Evolutionary conservation across 176 grass and related monocot species (phyloP).

Genomic region (Echinochloa phyllopogon): DNA sequence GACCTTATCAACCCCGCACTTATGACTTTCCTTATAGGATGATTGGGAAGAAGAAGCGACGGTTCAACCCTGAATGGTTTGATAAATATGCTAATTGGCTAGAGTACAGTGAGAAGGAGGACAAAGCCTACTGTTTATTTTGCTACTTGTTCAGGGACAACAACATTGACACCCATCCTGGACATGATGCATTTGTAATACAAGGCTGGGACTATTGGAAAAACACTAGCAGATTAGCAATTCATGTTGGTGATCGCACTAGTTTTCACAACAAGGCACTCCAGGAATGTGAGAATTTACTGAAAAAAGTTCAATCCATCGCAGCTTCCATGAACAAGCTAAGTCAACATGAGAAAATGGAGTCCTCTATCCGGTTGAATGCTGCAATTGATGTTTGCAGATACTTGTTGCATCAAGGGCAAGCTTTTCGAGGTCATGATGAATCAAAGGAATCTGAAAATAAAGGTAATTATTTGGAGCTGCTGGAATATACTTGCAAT

Average conservation of each 20-base stretch:
- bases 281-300: background rate
- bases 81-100: background rate
- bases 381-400: background rate
- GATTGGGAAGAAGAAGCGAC: background rate
- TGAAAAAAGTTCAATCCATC: background rate
- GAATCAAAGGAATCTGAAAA: background rate
- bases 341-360: background rate
- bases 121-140: background rate
- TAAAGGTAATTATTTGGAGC: background rate
- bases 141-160: conserved; percentile 8
- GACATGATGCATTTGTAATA: conserved; percentile 6
- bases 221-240: background rate
- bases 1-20: background rate
- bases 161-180: background rate
- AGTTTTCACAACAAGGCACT: conserved; percentile 1
- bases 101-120: background rate
- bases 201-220: background rate
- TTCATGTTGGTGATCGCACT: background rate
- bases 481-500: background rate
- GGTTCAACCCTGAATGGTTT: conserved; percentile 14
- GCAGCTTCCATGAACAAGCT: background rate
- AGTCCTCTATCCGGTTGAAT: background rate
- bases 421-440: background rate
- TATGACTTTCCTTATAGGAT: background rate
- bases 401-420: background rate